Evolutionary conservation across 352 stramenopile genomes (phyloP), one percentile per base, ranked within the genome.

Genomic region (Pythium plurisporium): DNA sequence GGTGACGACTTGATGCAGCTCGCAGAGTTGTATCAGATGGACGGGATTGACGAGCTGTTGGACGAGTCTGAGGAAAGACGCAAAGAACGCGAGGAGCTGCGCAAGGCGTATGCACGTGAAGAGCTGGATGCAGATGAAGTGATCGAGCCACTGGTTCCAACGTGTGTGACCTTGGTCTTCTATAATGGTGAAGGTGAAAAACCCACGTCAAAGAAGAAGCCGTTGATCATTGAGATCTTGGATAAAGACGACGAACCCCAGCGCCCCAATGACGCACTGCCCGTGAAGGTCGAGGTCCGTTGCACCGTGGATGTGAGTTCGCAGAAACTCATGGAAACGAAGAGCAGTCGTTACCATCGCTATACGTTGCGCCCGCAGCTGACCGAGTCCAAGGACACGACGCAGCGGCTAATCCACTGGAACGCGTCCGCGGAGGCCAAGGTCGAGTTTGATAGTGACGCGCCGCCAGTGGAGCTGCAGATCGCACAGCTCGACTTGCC

Each of bases 11-110:
- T 94, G 10, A 73, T 75, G 44, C 62, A 79, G 25, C 61, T 94
- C 2, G 83, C 78, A 0, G 79, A 94, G 22, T 27, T 94, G 22
- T 94, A 91, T 49, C 79, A 90, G 54, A 79, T 91, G 70, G 74
- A 91, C 10, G 83, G 82, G 6, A 75, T 91, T 26, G 83, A 90
- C 12, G 83, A 94, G 45, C 56, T 94, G 12, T 63, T 94, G 7
- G 82, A 89, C 19, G 60, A 62, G 20, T 58, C 34, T 1, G 60
- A 68, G 10, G 60, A 59, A 67, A 59, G 44, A 33, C 37, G 54
- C 11, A 54, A 54, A 45, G 44, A 51, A 20, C 15, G 53, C 25
- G 47, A 63, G 30, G 40, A 34, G 46, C 40, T 37, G 37, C 31
- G 46, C 27, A 44, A 23, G 8, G 23, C 55, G 56, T 20, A n/a